phyloP scores from a whole-genome alignment of 2,329 filamentous ascomycete species.

The Sphaerulina musiva region DNA sequence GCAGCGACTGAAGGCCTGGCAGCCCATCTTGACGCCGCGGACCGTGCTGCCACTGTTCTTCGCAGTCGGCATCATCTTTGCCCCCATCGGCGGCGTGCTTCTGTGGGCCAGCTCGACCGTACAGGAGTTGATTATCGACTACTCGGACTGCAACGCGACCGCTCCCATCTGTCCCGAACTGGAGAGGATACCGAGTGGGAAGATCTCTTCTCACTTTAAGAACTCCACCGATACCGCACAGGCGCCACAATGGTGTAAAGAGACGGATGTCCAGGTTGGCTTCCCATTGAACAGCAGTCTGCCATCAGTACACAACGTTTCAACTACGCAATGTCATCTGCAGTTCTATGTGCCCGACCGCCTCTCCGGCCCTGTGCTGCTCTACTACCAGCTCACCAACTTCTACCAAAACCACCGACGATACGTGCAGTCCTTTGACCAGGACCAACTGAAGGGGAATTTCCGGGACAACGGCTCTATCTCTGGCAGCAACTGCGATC shows the following conservation, averaged over 20 bases:
- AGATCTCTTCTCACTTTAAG: conserved; percentile 67
- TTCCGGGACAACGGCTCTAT: conserved; percentile 57
- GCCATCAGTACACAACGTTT: conserved; percentile 18
- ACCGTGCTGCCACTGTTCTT: conserved; percentile 90
- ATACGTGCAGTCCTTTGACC: conserved; percentile 85
- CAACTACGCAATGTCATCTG: conserved; percentile 58
- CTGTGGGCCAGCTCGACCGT: conserved; percentile 80
- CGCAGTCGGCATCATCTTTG: conserved; percentile 82
- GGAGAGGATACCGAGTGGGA: conserved; percentile 48
- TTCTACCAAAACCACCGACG: conserved; percentile 98
- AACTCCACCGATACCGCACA: conserved; percentile 27
- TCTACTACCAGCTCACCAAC: conserved; percentile 94
- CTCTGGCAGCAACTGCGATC: conserved; percentile 64
- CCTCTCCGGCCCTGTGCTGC: conserved; percentile 73
- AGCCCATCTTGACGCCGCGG: conserved; percentile 92
- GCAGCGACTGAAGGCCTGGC: conserved; percentile 96
- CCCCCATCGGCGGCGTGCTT: conserved; percentile 80
- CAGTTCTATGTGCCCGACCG: conserved; percentile 72
- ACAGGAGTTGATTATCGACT: conserved; percentile 85
- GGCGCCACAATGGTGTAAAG: conserved; percentile 28
- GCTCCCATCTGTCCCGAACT: conserved; percentile 45
- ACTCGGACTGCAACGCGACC: conserved; percentile 63
- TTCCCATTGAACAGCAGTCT: conserved; percentile 15
- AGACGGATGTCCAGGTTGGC: conserved; percentile 14
- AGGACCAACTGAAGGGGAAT: conserved; percentile 72